Evolutionary conservation across 305 asterid genomes (phyloP), one percentile per base, ranked within the genome.

Genomic region (Solanum hybrid): DNA sequence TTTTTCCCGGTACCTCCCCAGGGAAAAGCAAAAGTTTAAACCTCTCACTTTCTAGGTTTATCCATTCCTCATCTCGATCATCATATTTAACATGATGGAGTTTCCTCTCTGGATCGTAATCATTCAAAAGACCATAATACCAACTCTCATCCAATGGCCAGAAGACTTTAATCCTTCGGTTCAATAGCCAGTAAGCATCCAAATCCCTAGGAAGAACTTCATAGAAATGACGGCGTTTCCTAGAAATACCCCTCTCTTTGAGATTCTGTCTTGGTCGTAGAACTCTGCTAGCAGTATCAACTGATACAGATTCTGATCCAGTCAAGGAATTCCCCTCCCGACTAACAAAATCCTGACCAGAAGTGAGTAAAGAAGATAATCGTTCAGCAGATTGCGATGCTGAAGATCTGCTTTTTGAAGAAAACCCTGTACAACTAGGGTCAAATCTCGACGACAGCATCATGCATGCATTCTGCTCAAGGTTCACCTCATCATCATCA

Each of bases 391-490:
- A 89, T 92, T 91, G 93, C 64, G 93, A 92, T 79, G 76, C 92
- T 22, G 96, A 93, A 90, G 94, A 88, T 92, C 89, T 94, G 76
- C 89, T 91, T 90, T 92, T 95, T 7, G 96, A 91, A 66, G 95
- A 91, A 92, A 95, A 97, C 29, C 97, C 98, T 12, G 99, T 98
- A 94, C 99, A 98, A 24, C 94, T 94, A 46, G 99, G 99, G 93
- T 98, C 99, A 92, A 98, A 98, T 91, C 98, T 94, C 89, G 99
- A 97, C 22, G 99, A 98, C 42, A 98, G 97, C 99, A 98, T 98
- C 96, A 99, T 32, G 99, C 99, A 60, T n/a, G 99, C 99, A 90
- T 98, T 98, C 90, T 92, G 94, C 93, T 98, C 99, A n/a, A 98
- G 99, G 90, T 97, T 97, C 94, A 95, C 99, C 93, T 97, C 99